Conservation (phyloP, 257 asterid genomes). For the Verbena officinalis region DNA sequence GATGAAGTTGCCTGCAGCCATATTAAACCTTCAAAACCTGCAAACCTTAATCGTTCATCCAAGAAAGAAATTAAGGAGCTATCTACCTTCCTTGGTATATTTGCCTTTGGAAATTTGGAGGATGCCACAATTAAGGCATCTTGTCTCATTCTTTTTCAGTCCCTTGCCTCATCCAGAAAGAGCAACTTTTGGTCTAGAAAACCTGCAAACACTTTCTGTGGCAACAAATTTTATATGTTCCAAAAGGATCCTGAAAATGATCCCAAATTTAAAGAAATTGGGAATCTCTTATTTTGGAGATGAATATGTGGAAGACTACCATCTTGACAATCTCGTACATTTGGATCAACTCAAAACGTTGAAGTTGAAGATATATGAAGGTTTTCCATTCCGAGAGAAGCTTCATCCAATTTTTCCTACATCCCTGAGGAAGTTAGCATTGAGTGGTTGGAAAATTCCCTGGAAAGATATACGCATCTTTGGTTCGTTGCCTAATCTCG, state of each 20-base stretch:
- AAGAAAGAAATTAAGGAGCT: too few relatives aligned
- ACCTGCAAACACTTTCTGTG: slow-evolving; percentile 12
- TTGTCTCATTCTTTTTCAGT: not conserved
- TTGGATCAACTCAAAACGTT: not conserved
- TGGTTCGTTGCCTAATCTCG: slow-evolving; percentile 12
- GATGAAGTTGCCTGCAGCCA: not conserved
- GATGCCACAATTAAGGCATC: slow-evolving; percentile 14
- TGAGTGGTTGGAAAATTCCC: slow-evolving; percentile 4
- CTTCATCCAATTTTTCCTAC: not conserved
- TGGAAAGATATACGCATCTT: slow-evolving; percentile 7
- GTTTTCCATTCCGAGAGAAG: not conserved
- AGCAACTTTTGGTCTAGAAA: not conserved
- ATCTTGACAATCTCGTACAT: not conserved
- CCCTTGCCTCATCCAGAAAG: not conserved
- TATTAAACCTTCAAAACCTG: slow-evolving; percentile 10
- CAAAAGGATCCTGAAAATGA: not conserved
- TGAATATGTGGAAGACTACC: not conserved
- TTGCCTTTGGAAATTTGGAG: slow-evolving; percentile 11
- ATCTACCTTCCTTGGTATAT: not conserved
- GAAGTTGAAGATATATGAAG: not conserved
- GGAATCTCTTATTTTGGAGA: not conserved
- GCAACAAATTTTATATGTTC: not conserved
- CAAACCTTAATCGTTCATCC: slow-evolving; percentile 3
- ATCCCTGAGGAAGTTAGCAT: not conserved
- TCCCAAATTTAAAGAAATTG: slow-evolving; percentile 10